These are phyloP conservation scores for Apiotrichum brassicae DNA, from an alignment of 1,284 basidiomycete species.

Conservation along the genomic window DNA sequence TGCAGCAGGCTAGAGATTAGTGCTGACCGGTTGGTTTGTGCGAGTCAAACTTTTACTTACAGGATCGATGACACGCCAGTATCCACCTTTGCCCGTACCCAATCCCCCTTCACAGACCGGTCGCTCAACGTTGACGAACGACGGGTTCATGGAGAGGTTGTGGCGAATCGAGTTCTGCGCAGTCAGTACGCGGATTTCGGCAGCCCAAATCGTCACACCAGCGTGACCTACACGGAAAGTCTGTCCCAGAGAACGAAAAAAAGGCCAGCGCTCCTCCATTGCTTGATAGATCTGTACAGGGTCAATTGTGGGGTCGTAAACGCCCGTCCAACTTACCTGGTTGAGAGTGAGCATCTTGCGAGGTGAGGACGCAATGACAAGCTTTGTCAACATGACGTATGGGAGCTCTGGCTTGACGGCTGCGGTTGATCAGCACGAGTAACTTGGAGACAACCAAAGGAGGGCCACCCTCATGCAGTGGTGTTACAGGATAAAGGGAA, in stretches of 20 bases:
- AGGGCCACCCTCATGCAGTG: too few relatives aligned
- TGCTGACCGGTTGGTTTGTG: not conserved
- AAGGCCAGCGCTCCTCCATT: constrained; percentile 32
- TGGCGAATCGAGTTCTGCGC: constrained; percentile 70
- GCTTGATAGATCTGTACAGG: constrained; percentile 27
- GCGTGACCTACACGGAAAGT: constrained; percentile 22
- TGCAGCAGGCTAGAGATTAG: too few relatives aligned
- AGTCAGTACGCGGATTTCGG: not conserved
- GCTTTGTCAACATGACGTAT: constrained; percentile 23
- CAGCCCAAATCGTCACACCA: not conserved
- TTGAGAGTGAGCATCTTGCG: constrained; percentile 26
- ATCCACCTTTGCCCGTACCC: constrained; percentile 31
- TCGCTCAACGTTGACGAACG: constrained; percentile 56
- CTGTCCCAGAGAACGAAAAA: constrained; percentile 17
- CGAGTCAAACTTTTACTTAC: too few relatives aligned
- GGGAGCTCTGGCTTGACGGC: constrained; percentile 28
- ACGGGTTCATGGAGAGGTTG: constrained; percentile 70
- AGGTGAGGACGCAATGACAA: constrained; percentile 30
- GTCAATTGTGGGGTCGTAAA: not conserved
- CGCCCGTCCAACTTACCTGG: constrained; percentile 16
- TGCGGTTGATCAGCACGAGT: too few relatives aligned
- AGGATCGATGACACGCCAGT: constrained; percentile 29
- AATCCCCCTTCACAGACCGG: constrained; percentile 18
- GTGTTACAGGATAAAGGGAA: too few relatives aligned
- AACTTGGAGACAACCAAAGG: too few relatives aligned